Base-by-base conservation (phyloP, 257 asterid species). In the Leptodermis oblonga region DNA sequence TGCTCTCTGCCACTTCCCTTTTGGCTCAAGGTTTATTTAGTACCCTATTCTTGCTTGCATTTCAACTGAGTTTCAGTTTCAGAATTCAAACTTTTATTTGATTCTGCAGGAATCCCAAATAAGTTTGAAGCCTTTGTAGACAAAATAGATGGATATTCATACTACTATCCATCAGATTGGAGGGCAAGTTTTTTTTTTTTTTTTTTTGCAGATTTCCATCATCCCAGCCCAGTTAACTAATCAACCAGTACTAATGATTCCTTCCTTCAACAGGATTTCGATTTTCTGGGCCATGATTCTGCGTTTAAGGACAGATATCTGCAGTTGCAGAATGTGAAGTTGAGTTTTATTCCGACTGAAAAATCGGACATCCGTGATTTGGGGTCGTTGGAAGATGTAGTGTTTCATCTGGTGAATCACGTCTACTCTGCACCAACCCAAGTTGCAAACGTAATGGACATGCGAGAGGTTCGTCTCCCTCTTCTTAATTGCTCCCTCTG, bases 131-230 rank as follows among this genome's bases (percentile, higher is more conserved):
- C 68, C 20, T 92, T 87, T 81, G 86, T 86, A 9, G 96, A 89
- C 82, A 86, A 86, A 81, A 62, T 14, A 71, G 98, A 92, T 83
- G 98, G 96, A 26, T 92, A 92, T 80, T 81, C 98, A 18, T 89
- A 92, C 67, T 85, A 81, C 62, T 92, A 89, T 77, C 98, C 98
- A 55, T 87, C 96, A 70, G 98, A 92, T 74, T 89, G 96, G 96
- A 82, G 89, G 83, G 98, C 89, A 82, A 51, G 5, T 1, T 53
- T n/a, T n/a, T n/a, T n/a, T n/a, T n/a, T n/a, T n/a, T n/a, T n/a
- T n/a, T n/a, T n/a, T n/a, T n/a, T n/a, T 11, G 20, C 67, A 63
- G 12, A 18, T 41, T 2, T 5, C n/a, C n/a, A n/a, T n/a, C n/a
- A n/a, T n/a, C n/a, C n/a, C n/a, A 42, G 9, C 14, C 55, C 69